Evolutionary conservation across 192 early-diverging fungal genomes (phyloP).

Genomic region (Coemansia biformis): DNA sequence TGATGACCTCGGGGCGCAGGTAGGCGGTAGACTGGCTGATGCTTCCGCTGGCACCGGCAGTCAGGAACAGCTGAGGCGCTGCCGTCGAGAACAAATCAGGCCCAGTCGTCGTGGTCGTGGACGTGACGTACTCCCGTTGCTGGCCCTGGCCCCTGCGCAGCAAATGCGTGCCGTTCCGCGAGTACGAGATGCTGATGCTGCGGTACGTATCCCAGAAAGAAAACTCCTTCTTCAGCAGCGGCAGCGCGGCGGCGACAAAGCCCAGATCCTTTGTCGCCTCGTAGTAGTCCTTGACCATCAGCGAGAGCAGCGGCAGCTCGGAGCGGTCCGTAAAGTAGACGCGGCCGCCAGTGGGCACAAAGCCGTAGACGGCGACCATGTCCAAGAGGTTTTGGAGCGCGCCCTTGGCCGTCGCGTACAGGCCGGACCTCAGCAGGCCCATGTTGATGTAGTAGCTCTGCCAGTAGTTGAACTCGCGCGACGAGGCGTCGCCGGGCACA

Average conservation of each 20-base stretch:
- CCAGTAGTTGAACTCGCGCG: conserved; percentile 72
- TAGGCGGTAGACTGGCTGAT: too few relatives aligned
- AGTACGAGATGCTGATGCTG: conserved; percentile 31
- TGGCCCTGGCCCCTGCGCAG: conserved; percentile 13
- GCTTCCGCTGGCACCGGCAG: neutral
- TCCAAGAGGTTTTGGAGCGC: conserved; percentile 64
- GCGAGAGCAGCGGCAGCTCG: conserved; percentile 61
- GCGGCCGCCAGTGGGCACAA: conserved; percentile 70
- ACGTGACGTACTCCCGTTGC: conserved; percentile 3
- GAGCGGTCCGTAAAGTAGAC: conserved; percentile 72
- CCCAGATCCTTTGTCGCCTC: conserved; percentile 54
- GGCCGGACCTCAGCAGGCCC: conserved; percentile 55
- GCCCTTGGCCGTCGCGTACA: conserved; percentile 53
- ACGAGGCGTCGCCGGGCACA: conserved; percentile 56
- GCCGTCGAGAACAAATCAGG: conserved; percentile 23
- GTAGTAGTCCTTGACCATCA: conserved; percentile 64
- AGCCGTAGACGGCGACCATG: conserved; percentile 53
- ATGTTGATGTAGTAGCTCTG: conserved; percentile 63
- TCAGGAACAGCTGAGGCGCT: neutral
- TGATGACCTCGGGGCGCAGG: neutral
- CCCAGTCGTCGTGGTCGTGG: conserved; percentile 22
- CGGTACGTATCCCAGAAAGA: conserved; percentile 59
- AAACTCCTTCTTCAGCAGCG: conserved; percentile 58
- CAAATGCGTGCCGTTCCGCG: conserved; percentile 8
- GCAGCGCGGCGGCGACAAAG: conserved; percentile 52